Evolutionary conservation across 495 filamentous ascomycete genomes (phyloP), one percentile per base, ranked within the genome.

Genomic region (Corynascus novoguineensis): DNA sequence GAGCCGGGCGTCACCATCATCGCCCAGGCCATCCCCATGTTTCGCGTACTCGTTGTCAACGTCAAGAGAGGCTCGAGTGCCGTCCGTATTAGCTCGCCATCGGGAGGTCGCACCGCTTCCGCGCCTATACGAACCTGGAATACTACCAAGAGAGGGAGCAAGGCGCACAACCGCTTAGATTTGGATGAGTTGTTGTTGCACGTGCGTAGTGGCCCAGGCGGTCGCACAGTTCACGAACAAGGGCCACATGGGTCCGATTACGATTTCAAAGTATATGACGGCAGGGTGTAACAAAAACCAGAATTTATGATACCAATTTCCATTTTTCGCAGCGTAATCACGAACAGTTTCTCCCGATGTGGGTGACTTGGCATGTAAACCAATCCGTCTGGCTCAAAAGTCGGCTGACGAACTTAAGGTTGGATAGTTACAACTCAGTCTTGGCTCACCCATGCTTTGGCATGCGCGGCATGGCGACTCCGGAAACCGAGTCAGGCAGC

Each of bases 1-100:
- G 62, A 64, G 31, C 62, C 62, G 1, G 41, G 28, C 21, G 59
- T 61, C 14, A 61, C 54, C 55, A 61, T 64, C 59, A 61, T 61
- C 17, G 54, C 59, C 17, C 62, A 64, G 54, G 46, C 59, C 1
- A 58, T 61, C 47, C 62, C 62, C 54, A 61, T 58, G 50, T 61
- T 64, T 51, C 58, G 62, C 42, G 62, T 61, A 9, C 49, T 64
- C 8, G 28, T 64, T 47, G 46, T 61, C 50, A 60, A 60, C 25
- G 55, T 46, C 12, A 58, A 51, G 38, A 49, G 32, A 17, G 19
- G 15, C n/a, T 31, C 32, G 0, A 55, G 21, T n/a, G 45, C 35
- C 11, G 27, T 50, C 24, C 54, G 54, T 19, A 49, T 57, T 34
- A 57, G 34, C 45, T 57, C 54, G 10, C 53, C 53, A 6, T 24